phyloP scores from a whole-genome alignment of 306 rosid genomes.

The Malus sylvestris region DNA sequence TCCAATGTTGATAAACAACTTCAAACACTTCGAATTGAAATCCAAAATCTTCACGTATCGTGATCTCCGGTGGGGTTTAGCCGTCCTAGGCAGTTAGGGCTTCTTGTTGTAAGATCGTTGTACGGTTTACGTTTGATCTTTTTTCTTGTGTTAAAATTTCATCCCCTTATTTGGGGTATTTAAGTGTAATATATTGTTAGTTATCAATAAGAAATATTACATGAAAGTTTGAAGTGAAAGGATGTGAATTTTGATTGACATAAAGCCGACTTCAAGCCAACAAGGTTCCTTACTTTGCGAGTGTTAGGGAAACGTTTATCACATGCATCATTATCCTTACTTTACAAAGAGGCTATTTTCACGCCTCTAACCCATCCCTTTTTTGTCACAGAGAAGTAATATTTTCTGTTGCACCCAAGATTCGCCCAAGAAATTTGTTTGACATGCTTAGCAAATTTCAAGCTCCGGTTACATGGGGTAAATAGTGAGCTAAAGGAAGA shows the following conservation, averaged over 20 bases:
- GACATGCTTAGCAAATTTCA: neutral
- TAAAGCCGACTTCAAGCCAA: too few species aligned
- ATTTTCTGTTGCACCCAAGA: too few species aligned
- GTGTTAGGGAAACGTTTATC: too few species aligned
- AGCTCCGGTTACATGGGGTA: neutral
- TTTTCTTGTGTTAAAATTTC: neutral
- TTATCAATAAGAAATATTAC: neutral
- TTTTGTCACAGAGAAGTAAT: too few species aligned
- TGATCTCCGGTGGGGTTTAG: slow-evolving; percentile 17
- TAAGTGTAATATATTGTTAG: neutral
- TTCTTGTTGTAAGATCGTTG: neutral
- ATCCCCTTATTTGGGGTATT: neutral
- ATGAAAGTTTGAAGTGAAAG: neutral
- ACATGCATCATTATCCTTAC: rapidly evolving
- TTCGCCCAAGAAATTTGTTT: too few species aligned
- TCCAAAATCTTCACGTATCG: slow-evolving; percentile 75
- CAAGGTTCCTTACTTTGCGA: too few species aligned
- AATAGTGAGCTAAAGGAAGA: neutral
- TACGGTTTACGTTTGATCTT: neutral
- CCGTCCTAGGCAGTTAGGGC: neutral
- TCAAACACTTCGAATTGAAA: slow-evolving; percentile 55
- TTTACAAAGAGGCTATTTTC: too few species aligned
- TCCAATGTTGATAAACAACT: slow-evolving; percentile 55
- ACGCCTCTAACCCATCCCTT: rapidly evolving
- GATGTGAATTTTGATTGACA: neutral